Base-by-base conservation (phyloP, 140 eudicot genomes). In the Ambrosia hybrid region DNA sequence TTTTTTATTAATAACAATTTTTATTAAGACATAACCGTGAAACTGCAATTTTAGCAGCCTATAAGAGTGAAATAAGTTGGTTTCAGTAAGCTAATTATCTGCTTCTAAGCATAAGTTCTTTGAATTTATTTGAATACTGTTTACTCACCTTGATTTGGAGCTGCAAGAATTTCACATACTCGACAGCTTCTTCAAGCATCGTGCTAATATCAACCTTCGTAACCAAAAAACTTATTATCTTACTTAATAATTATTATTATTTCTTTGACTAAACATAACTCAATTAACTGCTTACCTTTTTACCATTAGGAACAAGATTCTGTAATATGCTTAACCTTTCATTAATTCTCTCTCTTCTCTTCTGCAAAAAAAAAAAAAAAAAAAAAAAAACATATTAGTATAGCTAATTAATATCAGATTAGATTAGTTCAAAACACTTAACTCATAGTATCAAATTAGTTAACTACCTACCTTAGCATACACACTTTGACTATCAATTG, bases 181-280 rank as follows among this genome's bases (percentile, higher is more conserved):
- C 78, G 51, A 89, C 96, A 39, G 96, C 96, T 78, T 89, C 96
- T 66, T 86, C 92, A 46, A 89, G 96, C 96, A 89, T 89, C 53
- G 96, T 89, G 80, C 96, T 89, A 53, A 89, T 89, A 57, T 86
- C 96, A 83, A 89, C 96, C 95, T 88, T 69, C 74, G 36, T 69
- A 62, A 51, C 57, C 48, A 26, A 49, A 51, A 11, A 14, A n/a
- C 13, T 30, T 10, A 34, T 12, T 3, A 38, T 65, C 16, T 53
- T 33, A n/a, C 13, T 26, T 3, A 26, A 66, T 21, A 21, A 21
- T 21, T 21, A 21, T 21, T 21, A 49, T 9, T 9, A 3, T 66
- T n/a, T 15, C 1, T 13, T 26, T 48, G 33, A 45, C 30, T 0
- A 15, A 0, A 11, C 3, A 45, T 34, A 39, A 57, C 73, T 43